A percentile compares a stretch with the other conserved stretches of the same genome.
Conservation (phyloP, 257 asterid species). For the Nyctanthes arbortristis region DNA sequence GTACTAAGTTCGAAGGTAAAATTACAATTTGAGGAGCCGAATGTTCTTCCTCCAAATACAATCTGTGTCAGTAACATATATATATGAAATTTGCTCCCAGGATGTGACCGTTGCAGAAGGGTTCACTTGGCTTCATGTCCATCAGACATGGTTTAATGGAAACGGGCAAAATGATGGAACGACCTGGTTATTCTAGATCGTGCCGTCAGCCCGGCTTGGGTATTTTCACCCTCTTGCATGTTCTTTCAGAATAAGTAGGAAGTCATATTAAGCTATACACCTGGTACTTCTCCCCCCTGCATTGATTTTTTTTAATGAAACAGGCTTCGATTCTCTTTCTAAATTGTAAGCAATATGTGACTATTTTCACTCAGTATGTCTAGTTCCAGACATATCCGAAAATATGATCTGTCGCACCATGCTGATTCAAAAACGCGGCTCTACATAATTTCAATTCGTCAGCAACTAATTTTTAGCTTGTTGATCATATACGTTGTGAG, state of each 20-base stretch:
- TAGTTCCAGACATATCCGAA: too few relatives aligned
- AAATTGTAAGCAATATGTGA: too few relatives aligned
- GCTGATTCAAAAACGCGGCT: too few relatives aligned
- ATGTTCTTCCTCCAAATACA: neutral
- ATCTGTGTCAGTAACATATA: neutral
- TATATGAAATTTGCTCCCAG: constrained; percentile 36
- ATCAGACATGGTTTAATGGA: constrained; percentile 83
- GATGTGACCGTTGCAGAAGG: constrained; percentile 68
- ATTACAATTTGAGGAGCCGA: constrained; percentile 7
- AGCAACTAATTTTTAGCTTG: too few relatives aligned
- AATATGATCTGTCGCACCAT: too few relatives aligned
- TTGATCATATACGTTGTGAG: too few relatives aligned
- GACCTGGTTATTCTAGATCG: constrained; percentile 56
- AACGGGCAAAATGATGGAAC: constrained; percentile 43
- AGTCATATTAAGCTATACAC: constrained; percentile 8
- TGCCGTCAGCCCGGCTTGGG: neutral
- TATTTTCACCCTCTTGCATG: neutral
- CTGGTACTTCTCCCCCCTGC: too few relatives aligned
- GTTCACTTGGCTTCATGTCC: constrained; percentile 74
- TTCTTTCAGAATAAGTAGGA: neutral
- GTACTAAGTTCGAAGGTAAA: constrained; percentile 72
- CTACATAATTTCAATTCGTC: too few relatives aligned
- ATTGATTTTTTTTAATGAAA: too few relatives aligned
- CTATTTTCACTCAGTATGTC: too few relatives aligned
- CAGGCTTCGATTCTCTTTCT: too few relatives aligned